These are phyloP conservation scores for Plantago elongata DNA, from an alignment of 257 asterid genomes.

Conservation along the genomic window DNA sequence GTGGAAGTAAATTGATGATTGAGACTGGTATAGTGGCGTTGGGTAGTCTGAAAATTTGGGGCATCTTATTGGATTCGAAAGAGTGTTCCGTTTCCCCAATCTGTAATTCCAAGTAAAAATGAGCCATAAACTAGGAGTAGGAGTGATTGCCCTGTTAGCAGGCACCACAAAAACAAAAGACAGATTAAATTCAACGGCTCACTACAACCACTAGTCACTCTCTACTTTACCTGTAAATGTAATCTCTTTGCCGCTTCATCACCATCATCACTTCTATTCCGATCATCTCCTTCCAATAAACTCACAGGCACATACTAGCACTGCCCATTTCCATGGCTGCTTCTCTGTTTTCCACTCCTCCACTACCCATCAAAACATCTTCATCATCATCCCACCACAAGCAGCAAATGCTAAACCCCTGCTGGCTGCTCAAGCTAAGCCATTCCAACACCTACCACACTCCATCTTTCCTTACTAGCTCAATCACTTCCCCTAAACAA, in stretches of 20 bases:
- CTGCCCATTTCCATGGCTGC: constrained; percentile 56
- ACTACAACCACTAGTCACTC: constrained; percentile 44
- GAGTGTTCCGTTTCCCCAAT: too few relatives aligned
- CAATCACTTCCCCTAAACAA: constrained; percentile 20
- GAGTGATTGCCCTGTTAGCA: too few relatives aligned
- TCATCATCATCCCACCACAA: constrained; percentile 23
- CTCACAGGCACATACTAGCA: too few relatives aligned
- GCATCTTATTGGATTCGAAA: not conserved
- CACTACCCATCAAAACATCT: constrained; percentile 27
- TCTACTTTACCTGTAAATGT: constrained; percentile 4
- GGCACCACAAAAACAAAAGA: constrained; percentile 26
- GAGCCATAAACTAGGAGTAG: too few relatives aligned
- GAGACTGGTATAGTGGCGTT: too few relatives aligned
- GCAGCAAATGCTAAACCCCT: constrained; percentile 39
- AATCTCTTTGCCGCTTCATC: not conserved
- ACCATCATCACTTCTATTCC: not conserved
- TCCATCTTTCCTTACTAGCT: constrained; percentile 7
- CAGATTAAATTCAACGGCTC: constrained; percentile 16
- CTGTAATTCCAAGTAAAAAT: too few relatives aligned
- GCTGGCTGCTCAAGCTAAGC: constrained; percentile 39
- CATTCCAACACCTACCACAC: constrained; percentile 27
- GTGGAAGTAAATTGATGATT: too few relatives aligned
- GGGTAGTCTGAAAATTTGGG: too few relatives aligned
- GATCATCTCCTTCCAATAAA: not conserved
- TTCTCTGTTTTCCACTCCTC: constrained; percentile 47